Evolutionary conservation across 345 rosid species (phyloP), one percentile per base, ranked within the genome.

Genomic region (Adansonia digitata): DNA sequence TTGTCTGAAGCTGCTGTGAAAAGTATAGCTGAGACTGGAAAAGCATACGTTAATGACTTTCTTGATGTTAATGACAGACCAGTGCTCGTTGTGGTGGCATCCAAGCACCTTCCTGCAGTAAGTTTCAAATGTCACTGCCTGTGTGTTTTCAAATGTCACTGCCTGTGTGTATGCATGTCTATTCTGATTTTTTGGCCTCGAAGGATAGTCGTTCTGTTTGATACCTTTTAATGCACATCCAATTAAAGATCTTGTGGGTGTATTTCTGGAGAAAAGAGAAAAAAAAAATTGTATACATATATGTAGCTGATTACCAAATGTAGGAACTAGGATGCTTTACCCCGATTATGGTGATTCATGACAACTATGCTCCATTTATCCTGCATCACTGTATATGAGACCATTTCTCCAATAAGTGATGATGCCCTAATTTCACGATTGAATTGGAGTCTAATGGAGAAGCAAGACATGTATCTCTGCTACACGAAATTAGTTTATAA

Each of bases 71-170:
- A 82, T 75, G 86, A 64, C 43, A 81, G 91, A 78, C 97, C 97
- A 24, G 98, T 95, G 74, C 96, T 94, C 68, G 52, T 91, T 61
- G 97, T 91, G 81, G 94, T 85, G 78, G 90, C 97, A 26, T 86
- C 96, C 46, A 92, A 89, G 84, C 98, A 94, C 84, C 73, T 84
- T 68, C 93, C 97, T 68, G 82, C 78, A 7, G 98, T 86, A 87
- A 87, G 94, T 85, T 70, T 69, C 76, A 5, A 46, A 45, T 20
- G 60, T 69, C 71, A 67, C 71, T 4, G 31, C 17, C 61, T n/a
- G 22, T 59, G 20, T 52, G 42, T 14, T 85, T 70, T 69, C 76
- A 5, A 46, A 45, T 20, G 60, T 69, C 71, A 67, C 71, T 4
- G 31, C 17, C 61, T n/a, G 22, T 59, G 20, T 52, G 42, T 14